These are phyloP conservation scores for Saksenaea vasiformis DNA, from an alignment of 371 early-diverging fungal genomes.

Conservation along the genomic window DNA sequence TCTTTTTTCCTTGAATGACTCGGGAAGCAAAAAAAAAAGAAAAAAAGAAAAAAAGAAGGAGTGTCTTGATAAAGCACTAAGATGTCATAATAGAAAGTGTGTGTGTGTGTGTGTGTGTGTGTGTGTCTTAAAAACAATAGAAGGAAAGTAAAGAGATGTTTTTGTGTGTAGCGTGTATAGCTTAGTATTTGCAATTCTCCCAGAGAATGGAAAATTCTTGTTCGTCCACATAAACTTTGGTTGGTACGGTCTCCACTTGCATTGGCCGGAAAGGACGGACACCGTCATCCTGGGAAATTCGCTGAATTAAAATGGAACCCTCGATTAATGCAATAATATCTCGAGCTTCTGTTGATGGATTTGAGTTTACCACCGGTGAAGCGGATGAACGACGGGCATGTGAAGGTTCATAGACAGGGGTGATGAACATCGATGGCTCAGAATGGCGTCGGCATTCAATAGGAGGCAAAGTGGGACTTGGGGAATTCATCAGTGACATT, in stretches of 20 bases:
- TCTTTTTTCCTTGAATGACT: neutral
- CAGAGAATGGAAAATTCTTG: neutral
- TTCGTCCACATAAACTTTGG: neutral
- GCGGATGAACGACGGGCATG: constrained; percentile 1
- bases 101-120: too few species aligned
- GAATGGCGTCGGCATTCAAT: constrained; percentile 2
- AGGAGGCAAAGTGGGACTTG: neutral
- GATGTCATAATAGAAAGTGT: neutral
- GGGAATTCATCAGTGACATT: neutral
- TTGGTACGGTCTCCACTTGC: neutral
- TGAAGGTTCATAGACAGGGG: neutral
- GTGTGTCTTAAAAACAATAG: neutral
- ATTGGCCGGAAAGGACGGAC: neutral
- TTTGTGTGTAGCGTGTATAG: neutral
- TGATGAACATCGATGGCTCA: constrained; percentile 1
- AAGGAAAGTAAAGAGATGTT: neutral
- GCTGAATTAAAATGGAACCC: neutral
- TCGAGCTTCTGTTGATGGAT: neutral
- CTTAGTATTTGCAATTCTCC: neutral
- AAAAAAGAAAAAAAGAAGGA: too few species aligned
- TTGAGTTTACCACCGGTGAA: neutral
- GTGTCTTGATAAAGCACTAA: neutral
- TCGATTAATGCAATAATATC: neutral
- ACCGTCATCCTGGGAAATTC: constrained; percentile 1
- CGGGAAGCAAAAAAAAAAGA: neutral